These are phyloP conservation scores for Pleurotus sapidus DNA, from an alignment of 768 basidiomycete genomes.

Conservation along the genomic window DNA sequence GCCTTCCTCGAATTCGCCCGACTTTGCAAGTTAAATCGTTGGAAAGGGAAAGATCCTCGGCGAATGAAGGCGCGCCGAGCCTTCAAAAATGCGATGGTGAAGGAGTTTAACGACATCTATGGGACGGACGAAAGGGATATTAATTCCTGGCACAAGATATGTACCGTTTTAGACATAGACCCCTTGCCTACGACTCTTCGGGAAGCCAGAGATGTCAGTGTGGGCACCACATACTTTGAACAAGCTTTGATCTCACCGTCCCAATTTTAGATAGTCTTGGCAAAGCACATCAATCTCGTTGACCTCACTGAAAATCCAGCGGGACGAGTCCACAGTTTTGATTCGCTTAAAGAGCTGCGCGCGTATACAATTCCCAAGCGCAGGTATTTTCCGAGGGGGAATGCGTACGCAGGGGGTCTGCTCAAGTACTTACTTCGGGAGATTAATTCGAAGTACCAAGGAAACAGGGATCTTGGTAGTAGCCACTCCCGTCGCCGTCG, in stretches of 20 bases:
- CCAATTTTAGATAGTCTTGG: conserved; percentile 19
- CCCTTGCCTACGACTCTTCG: conserved; percentile 25
- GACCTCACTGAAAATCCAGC: conserved; percentile 27
- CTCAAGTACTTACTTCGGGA: conserved; percentile 28
- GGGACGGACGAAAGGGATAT: conserved; percentile 28
- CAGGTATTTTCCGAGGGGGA: too few species aligned
- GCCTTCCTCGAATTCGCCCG: conserved; percentile 13
- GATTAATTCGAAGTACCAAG: conserved; percentile 11
- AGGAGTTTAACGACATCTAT: conserved; percentile 29
- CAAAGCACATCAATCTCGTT: conserved; percentile 35
- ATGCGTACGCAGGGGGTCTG: conserved; percentile 27
- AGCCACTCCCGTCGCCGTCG: not conserved
- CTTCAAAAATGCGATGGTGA: conserved; percentile 26
- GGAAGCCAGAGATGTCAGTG: conserved; percentile 25
- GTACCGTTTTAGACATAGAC: conserved; percentile 19
- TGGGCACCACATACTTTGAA: not conserved
- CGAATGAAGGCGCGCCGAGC: conserved; percentile 12
- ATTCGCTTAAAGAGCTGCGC: conserved; percentile 18
- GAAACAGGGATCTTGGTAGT: not conserved
- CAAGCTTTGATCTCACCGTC: not conserved
- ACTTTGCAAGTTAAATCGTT: conserved; percentile 13
- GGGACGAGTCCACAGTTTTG: conserved; percentile 15
- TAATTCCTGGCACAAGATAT: conserved; percentile 25
- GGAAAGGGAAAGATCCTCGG: conserved; percentile 9
- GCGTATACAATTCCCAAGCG: conserved; percentile 15